A percentile compares a stretch with the other conserved stretches of the same genome.
These are phyloP conservation scores for Claviceps sorghi DNA, from an alignment of 2,329 filamentous ascomycete genomes.

Conservation along the genomic window DNA sequence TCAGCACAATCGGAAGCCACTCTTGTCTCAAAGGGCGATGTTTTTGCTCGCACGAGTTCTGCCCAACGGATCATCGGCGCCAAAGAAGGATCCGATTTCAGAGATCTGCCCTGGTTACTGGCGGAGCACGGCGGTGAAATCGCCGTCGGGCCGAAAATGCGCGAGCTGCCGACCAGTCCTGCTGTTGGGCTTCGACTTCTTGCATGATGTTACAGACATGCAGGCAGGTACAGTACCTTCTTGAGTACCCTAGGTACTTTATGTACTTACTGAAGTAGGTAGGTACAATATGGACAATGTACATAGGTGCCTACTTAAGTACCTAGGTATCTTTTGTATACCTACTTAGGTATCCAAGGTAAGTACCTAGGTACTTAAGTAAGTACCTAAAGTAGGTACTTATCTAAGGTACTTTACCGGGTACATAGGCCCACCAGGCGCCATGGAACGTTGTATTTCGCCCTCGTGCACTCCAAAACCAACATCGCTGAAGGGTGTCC, in stretches of 20 bases:
- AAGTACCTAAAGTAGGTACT: too few relatives aligned
- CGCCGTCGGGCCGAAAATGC: not conserved
- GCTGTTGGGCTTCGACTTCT: not conserved
- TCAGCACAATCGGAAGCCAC: not conserved
- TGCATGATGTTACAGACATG: not conserved
- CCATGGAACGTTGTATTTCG: constrained; percentile 11
- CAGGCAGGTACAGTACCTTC: too few relatives aligned
- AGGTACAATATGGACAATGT: too few relatives aligned
- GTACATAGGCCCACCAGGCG: not conserved
- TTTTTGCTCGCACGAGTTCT: not conserved
- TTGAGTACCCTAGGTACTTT: too few relatives aligned
- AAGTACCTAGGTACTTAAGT: too few relatives aligned
- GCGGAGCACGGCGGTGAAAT: not conserved
- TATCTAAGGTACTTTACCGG: too few relatives aligned
- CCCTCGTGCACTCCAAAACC: constrained; percentile 1
- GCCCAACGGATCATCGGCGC: not conserved
- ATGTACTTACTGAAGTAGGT: too few relatives aligned
- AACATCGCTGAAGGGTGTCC: not conserved
- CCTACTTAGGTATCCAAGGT: too few relatives aligned
- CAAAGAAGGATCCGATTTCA: not conserved
- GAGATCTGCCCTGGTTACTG: not conserved
- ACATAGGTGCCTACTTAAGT: too few relatives aligned
- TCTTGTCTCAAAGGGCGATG: not conserved
- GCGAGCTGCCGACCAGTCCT: not conserved
- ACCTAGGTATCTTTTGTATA: too few relatives aligned